phyloP scores from a whole-genome alignment of 176 grass and related monocot species.

The Zizania latifolia region DNA sequence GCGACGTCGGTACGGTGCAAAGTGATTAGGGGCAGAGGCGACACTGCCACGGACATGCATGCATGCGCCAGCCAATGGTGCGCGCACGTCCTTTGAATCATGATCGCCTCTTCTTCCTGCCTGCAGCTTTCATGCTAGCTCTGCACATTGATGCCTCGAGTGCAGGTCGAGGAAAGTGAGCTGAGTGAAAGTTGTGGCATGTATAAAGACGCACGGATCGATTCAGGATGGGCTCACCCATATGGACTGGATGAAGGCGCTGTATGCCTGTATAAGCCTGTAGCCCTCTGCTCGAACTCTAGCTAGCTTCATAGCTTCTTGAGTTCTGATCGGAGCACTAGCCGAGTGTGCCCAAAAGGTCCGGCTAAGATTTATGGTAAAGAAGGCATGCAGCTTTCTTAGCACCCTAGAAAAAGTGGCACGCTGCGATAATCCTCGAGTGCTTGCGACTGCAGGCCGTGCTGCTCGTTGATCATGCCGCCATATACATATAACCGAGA shows the following conservation, averaged over 20 bases:
- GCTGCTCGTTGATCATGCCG: background rate
- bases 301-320: background rate
- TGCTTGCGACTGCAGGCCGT: background rate
- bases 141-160: conserved; percentile 22
- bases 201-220: background rate
- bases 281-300: background rate
- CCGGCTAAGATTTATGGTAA: background rate
- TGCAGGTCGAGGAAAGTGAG: conserved; percentile 14
- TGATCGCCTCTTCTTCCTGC: background rate
- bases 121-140: background rate
- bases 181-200: background rate
- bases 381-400: conserved; percentile 20
- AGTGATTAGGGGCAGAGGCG: conserved; percentile 21
- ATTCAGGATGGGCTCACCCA: background rate
- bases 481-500: too few species aligned
- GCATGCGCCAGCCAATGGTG: conserved; percentile 2
- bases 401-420: background rate
- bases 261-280: too few species aligned
- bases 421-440: background rate
- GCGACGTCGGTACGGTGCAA: conserved; percentile 9
- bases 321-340: conserved; percentile 31
- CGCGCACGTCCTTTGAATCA: conserved; percentile 25
- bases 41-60: conserved; percentile 12
- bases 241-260: too few species aligned
- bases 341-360: background rate